These are phyloP conservation scores for Trametes pubescens DNA, from an alignment of 1,284 basidiomycete species.

Conservation along the genomic window DNA sequence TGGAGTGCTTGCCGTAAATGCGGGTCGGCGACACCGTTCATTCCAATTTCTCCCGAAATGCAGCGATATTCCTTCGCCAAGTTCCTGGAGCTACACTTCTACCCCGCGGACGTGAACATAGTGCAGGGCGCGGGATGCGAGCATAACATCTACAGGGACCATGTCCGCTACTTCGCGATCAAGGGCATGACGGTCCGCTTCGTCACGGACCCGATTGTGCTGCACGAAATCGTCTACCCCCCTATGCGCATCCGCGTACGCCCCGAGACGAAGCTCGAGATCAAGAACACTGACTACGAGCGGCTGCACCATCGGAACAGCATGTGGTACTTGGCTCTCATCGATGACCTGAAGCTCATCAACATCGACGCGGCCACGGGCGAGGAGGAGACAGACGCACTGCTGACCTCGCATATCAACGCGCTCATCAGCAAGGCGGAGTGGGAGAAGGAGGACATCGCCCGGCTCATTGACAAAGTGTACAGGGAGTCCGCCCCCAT, in stretches of 20 bases:
- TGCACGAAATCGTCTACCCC: conserved; percentile 93
- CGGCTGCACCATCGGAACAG: conserved; percentile 78
- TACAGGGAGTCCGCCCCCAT: conserved; percentile 84
- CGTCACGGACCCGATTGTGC: conserved; percentile 83
- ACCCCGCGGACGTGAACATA: conserved; percentile 84
- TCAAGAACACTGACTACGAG: conserved; percentile 92
- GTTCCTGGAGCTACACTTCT: conserved; percentile 92
- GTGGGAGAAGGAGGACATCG: conserved; percentile 79
- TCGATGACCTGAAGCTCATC: conserved; percentile 78
- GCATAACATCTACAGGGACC: conserved; percentile 95
- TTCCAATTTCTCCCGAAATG: conserved; percentile 92
- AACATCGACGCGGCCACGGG: conserved; percentile 80
- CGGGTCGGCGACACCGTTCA: conserved; percentile 84
- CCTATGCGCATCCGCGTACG: conserved; percentile 85
- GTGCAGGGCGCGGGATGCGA: conserved; percentile 88
- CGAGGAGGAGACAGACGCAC: conserved; percentile 72
- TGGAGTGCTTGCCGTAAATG: conserved; percentile 93
- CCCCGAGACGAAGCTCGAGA: conserved; percentile 84
- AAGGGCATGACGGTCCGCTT: conserved; percentile 90
- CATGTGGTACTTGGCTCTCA: conserved; percentile 73
- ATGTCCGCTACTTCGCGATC: conserved; percentile 91
- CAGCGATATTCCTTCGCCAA: conserved; percentile 95
- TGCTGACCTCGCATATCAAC: conserved; percentile 67
- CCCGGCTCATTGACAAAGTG: conserved; percentile 77
- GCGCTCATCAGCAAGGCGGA: conserved; percentile 77